phyloP scores from a whole-genome alignment of 1,284 basidiomycete genomes.

The Austroboletus niveus region DNA sequence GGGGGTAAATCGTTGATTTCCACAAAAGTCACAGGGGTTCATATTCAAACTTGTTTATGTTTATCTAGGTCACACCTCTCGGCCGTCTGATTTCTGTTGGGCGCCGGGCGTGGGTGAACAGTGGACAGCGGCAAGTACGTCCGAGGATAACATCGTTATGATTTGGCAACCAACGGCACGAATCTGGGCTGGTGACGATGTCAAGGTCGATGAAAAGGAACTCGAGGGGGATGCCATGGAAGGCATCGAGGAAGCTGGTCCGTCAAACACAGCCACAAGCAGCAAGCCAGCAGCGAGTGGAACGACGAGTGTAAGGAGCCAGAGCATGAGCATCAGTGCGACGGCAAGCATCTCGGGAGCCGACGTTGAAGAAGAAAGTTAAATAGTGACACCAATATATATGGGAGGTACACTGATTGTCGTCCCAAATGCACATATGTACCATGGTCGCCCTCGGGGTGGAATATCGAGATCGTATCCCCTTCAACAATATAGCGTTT shows the following conservation, averaged over 20 bases:
- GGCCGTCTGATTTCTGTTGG: constrained; percentile 84
- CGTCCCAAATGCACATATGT: constrained; percentile 9
- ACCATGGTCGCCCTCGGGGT: constrained; percentile 1
- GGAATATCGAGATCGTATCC: constrained; percentile 3
- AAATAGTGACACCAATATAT: constrained; percentile 20
- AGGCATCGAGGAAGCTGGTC: constrained; percentile 51
- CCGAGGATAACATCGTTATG: constrained; percentile 87
- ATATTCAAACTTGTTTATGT: not conserved
- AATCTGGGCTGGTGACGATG: constrained; percentile 81
- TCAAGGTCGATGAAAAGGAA: constrained; percentile 75
- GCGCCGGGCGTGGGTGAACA: constrained; percentile 72
- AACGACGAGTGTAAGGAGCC: constrained; percentile 40
- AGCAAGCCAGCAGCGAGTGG: constrained; percentile 26
- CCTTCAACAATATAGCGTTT: constrained; percentile 16
- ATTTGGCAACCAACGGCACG: constrained; percentile 88
- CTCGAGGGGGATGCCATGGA: constrained; percentile 76
- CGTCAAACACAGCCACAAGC: constrained; percentile 16
- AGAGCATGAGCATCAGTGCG: constrained; percentile 51
- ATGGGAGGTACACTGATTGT: constrained; percentile 7
- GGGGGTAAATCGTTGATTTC: constrained; percentile 54
- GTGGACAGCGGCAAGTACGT: constrained; percentile 77
- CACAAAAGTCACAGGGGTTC: not conserved
- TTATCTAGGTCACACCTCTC: constrained; percentile 67
- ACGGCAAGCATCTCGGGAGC: constrained; percentile 45
- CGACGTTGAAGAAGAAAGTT: constrained; percentile 38